Evolutionary conservation across 768 basidiomycete species (phyloP), one percentile per base, ranked within the genome.

Genomic region (Mycena rebaudengoi): DNA sequence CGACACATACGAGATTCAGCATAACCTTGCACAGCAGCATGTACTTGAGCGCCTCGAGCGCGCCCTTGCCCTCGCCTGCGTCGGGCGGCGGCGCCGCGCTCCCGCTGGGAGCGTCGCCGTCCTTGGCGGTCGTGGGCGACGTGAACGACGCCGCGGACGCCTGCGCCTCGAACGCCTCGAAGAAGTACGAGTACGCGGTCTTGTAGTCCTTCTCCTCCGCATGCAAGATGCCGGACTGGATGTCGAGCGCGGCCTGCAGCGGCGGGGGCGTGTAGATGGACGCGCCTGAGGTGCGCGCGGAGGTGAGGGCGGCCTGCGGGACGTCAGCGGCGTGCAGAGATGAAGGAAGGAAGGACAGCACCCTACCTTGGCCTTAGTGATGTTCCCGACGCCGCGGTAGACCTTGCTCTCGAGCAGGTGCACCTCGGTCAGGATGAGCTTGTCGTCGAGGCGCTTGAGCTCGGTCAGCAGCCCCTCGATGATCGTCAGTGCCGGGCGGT

Each of bases 21-120:
- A 99, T 99, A 74, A 99, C 91, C 75, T 99, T 99, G 78, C 98
- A 99, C 44, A 98, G 76, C 16, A 98, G 83, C 97, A 99, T 98
- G 77, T 99, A 99, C 78, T 99, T 99, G 67, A 99, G 82, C 5
- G 95, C 95, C 2, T 85, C 87, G 20, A 98, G 81, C 1, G 95
- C 95, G 0, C 78, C 83, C 40, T 88, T 85, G 66, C 94, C 90
- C 20, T 91, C 95, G 23, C 54, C 62, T 2, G 46, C 14, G 18
- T 44, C 41, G 18, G 58, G 46, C 28, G 45, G 28, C n/a, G 66
- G 66, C 11, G 64, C 56, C 7, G 62, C 66, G 21, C 66, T n/a
- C n/a, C n/a, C 66, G 16, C 64, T 62, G 14, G 66, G 62, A 18
- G 52, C 66, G 1, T 52, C 65, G 4, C 23, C 49, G 11, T 52